These are phyloP conservation scores for Biscogniauxia mediterranea DNA, from an alignment of 2,329 filamentous ascomycete genomes.

Conservation along the genomic window DNA sequence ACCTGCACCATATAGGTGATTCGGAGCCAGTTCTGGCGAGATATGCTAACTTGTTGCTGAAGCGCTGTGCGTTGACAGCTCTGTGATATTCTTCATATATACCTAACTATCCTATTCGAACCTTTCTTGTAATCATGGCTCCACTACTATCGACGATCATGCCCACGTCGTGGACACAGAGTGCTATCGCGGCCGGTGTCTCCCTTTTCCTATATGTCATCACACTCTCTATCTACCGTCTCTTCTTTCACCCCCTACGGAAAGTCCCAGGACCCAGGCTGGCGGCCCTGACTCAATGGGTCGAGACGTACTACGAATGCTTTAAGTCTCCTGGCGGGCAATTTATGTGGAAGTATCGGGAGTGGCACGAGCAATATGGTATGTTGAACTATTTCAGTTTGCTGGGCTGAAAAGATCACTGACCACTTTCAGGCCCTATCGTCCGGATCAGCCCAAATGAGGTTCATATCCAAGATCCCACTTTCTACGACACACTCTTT, in stretches of 20 bases:
- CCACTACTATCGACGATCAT: neutral
- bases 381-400: neutral
- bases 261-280: conserved; percentile 17
- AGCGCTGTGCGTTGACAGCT: neutral
- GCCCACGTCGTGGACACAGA: neutral
- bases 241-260: conserved; percentile 12
- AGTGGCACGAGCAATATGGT: conserved; percentile 16
- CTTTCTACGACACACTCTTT: neutral
- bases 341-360: conserved; percentile 10
- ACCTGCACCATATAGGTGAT: neutral
- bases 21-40: neutral
- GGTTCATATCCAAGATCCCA: neutral
- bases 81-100: neutral
- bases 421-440: conserved; percentile 11
- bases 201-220: neutral
- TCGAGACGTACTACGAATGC: conserved; percentile 16
- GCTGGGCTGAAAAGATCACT: neutral
- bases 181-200: neutral
- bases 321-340: conserved; percentile 8
- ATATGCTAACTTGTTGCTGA: neutral
- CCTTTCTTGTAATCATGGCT: neutral
- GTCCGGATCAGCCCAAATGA: conserved; percentile 9
- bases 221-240: conserved; percentile 1
- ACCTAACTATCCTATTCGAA: too few species aligned
- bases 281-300: conserved; percentile 11